Evolutionary conservation across 306 rosid species (phyloP), one percentile per base, ranked within the genome.

Genomic region (Prunus mongolica): DNA sequence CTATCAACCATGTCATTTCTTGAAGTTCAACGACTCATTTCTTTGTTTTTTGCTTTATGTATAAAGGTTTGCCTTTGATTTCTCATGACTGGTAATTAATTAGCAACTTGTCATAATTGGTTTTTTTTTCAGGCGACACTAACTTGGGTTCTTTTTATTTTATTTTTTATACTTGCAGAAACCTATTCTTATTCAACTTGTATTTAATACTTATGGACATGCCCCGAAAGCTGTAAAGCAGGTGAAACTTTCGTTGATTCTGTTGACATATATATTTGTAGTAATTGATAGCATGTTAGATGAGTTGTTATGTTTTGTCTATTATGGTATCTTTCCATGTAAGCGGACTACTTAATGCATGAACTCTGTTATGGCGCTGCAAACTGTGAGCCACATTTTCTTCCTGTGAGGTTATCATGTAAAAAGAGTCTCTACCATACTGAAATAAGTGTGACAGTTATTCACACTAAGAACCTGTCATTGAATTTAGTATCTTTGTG

Each of bases 11-110:
- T 86, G 81, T 87, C 93, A 28, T 78, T 91, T 71, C 68, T 89
- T 82, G 99, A 95, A 83, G 93, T 90, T 45, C 97, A 95, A 83
- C 87, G 96, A 79, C 87, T 86, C 60, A 86, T 89, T 72, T 92
- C 99, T 82, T 84, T 95, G 76, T 91, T 87, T 88, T 95, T 95
- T 81, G 97, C 99, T 78, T 78, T 95, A 71, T 95, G 97, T 75
- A 88, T 90, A 34, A 95, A 95, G 99, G 99, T 95, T 68, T 80
- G 88, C 72, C 57, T 76, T 45, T 63, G 67, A 63, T 73, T 79
- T 55, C 78, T 75, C 60, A 9, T 32, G 57, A 54, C 75, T 60
- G 30, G 34, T 65, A 74, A 69, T n/a, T 57, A 2, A 41, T 18
- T 44, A 72, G 49, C 15, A 22, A 22, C 12, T 14, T 72, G 10